Base-by-base conservation (phyloP, 805 yeast genomes). In the Yarrowia bubula region DNA sequence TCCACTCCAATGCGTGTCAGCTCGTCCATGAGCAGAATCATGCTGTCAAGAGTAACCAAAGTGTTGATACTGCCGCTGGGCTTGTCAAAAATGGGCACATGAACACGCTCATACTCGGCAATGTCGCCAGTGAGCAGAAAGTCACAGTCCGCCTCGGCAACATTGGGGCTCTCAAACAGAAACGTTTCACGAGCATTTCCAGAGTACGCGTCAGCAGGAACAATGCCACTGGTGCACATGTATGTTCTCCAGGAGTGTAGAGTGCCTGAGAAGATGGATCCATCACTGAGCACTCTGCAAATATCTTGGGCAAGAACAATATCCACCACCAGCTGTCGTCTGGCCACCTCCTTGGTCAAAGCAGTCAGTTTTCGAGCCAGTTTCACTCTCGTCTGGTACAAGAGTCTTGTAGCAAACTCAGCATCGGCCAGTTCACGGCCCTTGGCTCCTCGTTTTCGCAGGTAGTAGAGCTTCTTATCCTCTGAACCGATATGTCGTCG, bases 211-310 rank as follows among this genome's bases (percentile, higher is more conserved):
- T 57, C 63, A 6, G 39, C 15, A 33, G 64, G 64, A 33, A 58
- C 64, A 9, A 44, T 33, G 3, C 51, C 51, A 22, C 22, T 17
- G 5, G n/a, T 8, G 14, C 22, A 7, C 18, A 58, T 35, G n/a
- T 58, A 58, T 11, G n/a, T 14, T 15, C 64, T 17, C 64, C 64
- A 58, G 14, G 64, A 31, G 11, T 28, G 22, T 18, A 58, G 64
- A 13, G 64, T 14, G 3, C 18, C 22, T n/a, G 33, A 3, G 8
- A 10, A 58, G n/a, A 33, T 4, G 10, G 51, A 43, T 8, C 64
- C 64, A 35, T 58, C 64, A 8, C 10, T 35, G n/a, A 58, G 35
- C n/a, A 58, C 43, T 7, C 51, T 42, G n/a, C 64, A 58, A 58
- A 58, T 35, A 22, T 58, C 51, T 8, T 33, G 43, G 1, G 64